These are phyloP conservation scores for Taphrina communis DNA, from an alignment of 1,139 yeast species.

Conservation along the genomic window DNA sequence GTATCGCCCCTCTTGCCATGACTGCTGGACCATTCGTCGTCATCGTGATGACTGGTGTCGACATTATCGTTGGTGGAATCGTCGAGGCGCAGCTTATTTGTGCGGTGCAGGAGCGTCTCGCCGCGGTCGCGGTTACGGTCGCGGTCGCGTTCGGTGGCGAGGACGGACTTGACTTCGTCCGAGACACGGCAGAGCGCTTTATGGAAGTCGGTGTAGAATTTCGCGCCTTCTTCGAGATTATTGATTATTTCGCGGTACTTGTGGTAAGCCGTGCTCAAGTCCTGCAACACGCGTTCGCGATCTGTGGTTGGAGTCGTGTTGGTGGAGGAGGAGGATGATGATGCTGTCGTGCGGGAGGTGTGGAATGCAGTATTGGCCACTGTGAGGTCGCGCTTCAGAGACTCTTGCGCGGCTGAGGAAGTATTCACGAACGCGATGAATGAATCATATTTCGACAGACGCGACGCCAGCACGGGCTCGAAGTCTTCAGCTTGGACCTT, in stretches of 20 bases:
- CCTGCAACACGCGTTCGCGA: slow-evolving; percentile 61
- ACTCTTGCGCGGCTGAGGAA: background rate
- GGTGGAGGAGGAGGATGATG: background rate
- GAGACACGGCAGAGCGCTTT: slow-evolving; percentile 59
- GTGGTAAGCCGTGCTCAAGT: slow-evolving; percentile 61
- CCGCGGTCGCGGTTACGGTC: background rate
- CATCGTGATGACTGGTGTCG: no score
- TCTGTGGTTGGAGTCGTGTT: slow-evolving; percentile 43
- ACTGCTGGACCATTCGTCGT: no score
- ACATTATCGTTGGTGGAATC: background rate
- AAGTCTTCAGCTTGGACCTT: slow-evolving; percentile 8
- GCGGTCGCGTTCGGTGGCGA: slow-evolving; percentile 47
- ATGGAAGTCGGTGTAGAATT: slow-evolving; percentile 70
- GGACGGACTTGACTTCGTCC: slow-evolving; percentile 61
- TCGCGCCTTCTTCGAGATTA: slow-evolving; percentile 71
- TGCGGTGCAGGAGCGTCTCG: background rate
- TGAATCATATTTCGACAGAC: slow-evolving; percentile 5
- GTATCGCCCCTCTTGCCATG: background rate
- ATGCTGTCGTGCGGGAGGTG: background rate
- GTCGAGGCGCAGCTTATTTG: background rate
- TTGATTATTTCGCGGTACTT: slow-evolving; percentile 63
- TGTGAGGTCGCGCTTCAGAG: slow-evolving; percentile 1
- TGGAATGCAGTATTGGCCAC: slow-evolving; percentile 9
- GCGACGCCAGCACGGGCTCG: slow-evolving; percentile 16
- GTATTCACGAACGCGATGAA: background rate